Conservation (phyloP, 306 rosid species). For the Casuarina equisetifolia region DNA sequence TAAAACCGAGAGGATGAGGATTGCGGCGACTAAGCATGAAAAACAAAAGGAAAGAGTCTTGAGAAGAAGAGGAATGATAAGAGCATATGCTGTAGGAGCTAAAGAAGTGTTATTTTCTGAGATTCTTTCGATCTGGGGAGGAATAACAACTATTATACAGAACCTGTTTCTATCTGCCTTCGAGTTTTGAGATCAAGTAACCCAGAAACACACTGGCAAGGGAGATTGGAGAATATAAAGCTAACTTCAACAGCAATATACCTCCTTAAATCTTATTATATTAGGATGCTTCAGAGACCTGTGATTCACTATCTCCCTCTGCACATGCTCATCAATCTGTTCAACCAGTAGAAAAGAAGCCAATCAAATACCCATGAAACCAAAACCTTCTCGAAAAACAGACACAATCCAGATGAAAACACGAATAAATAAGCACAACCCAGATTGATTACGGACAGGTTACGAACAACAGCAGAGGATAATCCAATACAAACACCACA, state of each 20-base stretch:
- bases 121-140: conserved; percentile 9
- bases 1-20: too few relatives aligned
- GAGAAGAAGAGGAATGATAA: neutral
- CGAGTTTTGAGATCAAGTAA: neutral
- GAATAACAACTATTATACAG: neutral
- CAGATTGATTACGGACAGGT: neutral
- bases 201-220: neutral
- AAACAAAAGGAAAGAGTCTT: neutral
- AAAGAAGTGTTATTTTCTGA: conserved; percentile 18
- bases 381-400: conserved; percentile 10
- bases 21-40: too few relatives aligned
- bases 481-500: neutral
- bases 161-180: neutral
- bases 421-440: neutral
- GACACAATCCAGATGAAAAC: neutral
- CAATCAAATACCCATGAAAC: neutral
- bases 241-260: conserved; percentile 25
- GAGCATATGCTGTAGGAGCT: neutral
- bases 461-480: neutral
- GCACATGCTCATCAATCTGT: conserved; percentile 95
- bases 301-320: conserved; percentile 95
- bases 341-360: neutral
- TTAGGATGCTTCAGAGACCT: conserved; percentile 95
- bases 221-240: neutral
- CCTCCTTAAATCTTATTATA: conserved; percentile 95